phyloP scores from a whole-genome alignment of 1,284 basidiomycete species.

The Malassezia slooffiae region DNA sequence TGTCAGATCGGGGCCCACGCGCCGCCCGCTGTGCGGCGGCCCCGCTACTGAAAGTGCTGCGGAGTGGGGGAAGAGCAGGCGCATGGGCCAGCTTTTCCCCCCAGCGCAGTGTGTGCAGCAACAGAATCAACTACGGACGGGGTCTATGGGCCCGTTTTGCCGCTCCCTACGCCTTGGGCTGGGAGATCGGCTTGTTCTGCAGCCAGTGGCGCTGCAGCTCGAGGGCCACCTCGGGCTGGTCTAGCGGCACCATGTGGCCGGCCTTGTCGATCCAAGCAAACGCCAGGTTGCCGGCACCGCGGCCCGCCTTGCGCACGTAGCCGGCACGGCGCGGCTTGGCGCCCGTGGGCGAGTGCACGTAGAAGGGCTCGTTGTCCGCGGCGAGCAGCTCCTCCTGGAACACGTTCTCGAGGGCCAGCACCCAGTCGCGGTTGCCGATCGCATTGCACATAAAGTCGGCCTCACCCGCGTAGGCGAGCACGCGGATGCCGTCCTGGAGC shows the following conservation, averaged over 20 bases:
- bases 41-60: too few species aligned
- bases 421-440: conserved; percentile 41
- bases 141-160: too few species aligned
- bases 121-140: too few species aligned
- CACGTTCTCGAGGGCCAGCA: conserved; percentile 27
- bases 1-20: too few species aligned
- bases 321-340: conserved; percentile 28
- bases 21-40: too few species aligned
- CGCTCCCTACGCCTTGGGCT: too few species aligned
- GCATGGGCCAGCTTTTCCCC: too few species aligned
- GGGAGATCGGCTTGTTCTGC: conserved; percentile 49
- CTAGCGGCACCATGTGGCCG: conserved; percentile 54
- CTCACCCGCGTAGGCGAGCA: conserved; percentile 73
- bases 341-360: conserved; percentile 18
- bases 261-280: conserved; percentile 27
- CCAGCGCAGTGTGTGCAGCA: too few species aligned
- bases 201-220: conserved; percentile 55
- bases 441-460: conserved; percentile 59
- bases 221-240: conserved; percentile 66
- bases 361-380: conserved; percentile 19
- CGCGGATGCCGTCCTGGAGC: conserved; percentile 61
- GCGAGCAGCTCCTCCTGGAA: conserved; percentile 33
- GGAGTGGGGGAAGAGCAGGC: too few species aligned
- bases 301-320: conserved; percentile 28
- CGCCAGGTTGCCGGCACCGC: conserved; percentile 34